These are phyloP conservation scores for Boechera divaricarpa DNA, from an alignment of 345 rosid genomes.

Conservation along the genomic window DNA sequence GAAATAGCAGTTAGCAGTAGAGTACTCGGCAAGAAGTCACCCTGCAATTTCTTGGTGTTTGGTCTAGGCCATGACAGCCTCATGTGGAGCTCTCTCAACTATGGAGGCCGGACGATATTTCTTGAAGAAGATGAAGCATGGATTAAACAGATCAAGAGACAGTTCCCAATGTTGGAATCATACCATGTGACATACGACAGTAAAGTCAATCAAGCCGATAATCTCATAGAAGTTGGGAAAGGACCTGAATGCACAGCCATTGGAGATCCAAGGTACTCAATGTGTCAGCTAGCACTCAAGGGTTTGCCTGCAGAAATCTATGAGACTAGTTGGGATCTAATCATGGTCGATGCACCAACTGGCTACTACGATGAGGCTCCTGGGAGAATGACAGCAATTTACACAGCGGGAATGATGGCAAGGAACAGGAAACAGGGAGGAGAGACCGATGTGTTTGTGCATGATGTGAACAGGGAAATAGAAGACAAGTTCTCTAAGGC, in stretches of 20 bases:
- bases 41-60: slow-evolving; percentile 92
- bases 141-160: slow-evolving; percentile 70
- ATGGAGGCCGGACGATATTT: slow-evolving; percentile 84
- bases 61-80: slow-evolving; percentile 93
- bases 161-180: slow-evolving; percentile 71
- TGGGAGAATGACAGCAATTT: slow-evolving; percentile 86
- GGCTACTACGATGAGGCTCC: slow-evolving; percentile 86
- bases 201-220: slow-evolving; percentile 73
- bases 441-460: slow-evolving; percentile 85
- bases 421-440: slow-evolving; percentile 63
- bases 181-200: slow-evolving; percentile 79
- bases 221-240: slow-evolving; percentile 70
- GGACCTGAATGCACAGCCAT: slow-evolving; percentile 76
- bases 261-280: slow-evolving; percentile 69
- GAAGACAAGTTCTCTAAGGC: slow-evolving; percentile 77
- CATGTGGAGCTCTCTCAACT: slow-evolving; percentile 89
- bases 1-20: slow-evolving; percentile 70
- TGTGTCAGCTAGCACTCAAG: slow-evolving; percentile 84
- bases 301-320: slow-evolving; percentile 83
- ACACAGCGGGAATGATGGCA: slow-evolving; percentile 90
- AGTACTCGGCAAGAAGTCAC: slow-evolving; percentile 67
- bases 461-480: slow-evolving; percentile 78
- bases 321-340: slow-evolving; percentile 74
- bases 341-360: slow-evolving; percentile 91
- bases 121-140: slow-evolving; percentile 90